Percentiles rank a stretch among this genome's conserved stretches.
Conservation (phyloP, 345 rosid species). For the Trapa bicornis region DNA sequence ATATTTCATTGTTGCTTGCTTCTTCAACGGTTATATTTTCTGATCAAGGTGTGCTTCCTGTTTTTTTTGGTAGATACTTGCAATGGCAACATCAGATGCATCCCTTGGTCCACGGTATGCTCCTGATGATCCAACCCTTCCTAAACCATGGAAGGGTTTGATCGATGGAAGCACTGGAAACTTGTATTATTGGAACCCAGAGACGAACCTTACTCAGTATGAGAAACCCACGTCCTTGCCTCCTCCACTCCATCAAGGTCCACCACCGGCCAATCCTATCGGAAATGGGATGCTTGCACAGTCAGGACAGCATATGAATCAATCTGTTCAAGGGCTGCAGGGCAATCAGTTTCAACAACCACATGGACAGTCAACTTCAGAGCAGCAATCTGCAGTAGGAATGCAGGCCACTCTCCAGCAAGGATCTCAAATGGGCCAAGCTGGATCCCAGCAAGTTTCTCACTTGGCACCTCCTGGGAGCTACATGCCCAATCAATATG, state of each 20-base stretch:
- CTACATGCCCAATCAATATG: conserved; percentile 29
- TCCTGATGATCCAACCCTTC: conserved; percentile 89
- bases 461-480: conserved; percentile 42
- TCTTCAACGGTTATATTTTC: not conserved
- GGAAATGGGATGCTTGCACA: conserved; percentile 33
- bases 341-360: conserved; percentile 36
- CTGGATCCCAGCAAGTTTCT: conserved; percentile 24
- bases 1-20: not conserved
- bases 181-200: conserved; percentile 93
- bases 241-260: conserved; percentile 48
- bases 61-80: conserved; percentile 5
- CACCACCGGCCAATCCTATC: conserved; percentile 35
- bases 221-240: conserved; percentile 61
- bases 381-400: conserved; percentile 24
- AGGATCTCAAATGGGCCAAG: conserved; percentile 10
- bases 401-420: conserved; percentile 30
- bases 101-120: conserved; percentile 77
- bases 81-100: conserved; percentile 57
- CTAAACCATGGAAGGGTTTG: conserved; percentile 91
- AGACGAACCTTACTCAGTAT: conserved; percentile 79
- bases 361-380: conserved; percentile 17
- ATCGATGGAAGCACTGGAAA: conserved; percentile 78
- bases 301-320: conserved; percentile 25
- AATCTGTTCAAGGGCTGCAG: conserved; percentile 28
- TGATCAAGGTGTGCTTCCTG: not conserved